These are phyloP conservation scores for Fusarium musae DNA, from an alignment of 2,329 filamentous ascomycete genomes.

Conservation along the genomic window DNA sequence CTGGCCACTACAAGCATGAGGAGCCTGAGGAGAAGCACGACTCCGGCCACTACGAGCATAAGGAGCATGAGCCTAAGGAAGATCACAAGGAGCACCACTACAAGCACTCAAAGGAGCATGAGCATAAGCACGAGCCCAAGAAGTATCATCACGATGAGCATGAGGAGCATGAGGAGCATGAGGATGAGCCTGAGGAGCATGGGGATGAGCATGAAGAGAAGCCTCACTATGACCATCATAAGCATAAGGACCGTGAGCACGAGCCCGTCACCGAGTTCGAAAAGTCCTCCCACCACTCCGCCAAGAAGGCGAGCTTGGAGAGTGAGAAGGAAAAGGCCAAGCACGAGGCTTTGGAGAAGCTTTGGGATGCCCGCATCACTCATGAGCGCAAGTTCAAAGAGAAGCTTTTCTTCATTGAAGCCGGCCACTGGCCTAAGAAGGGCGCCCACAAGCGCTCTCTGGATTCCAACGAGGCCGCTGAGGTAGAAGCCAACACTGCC, in stretches of 20 bases:
- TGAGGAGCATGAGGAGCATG: not conserved
- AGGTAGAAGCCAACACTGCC: constrained; percentile 3
- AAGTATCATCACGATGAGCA: not conserved
- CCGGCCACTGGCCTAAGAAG: not conserved
- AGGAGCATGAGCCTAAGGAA: not conserved
- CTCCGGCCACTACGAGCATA: not conserved
- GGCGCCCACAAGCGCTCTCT: constrained; percentile 7
- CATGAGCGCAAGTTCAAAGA: not conserved
- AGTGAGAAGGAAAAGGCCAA: not conserved
- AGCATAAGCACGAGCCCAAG: not conserved
- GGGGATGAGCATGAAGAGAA: not conserved
- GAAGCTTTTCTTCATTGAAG: not conserved
- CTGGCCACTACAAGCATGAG: not conserved
- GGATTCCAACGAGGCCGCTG: not conserved
- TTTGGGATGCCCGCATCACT: not conserved
- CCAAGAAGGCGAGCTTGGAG: not conserved
- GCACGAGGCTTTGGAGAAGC: not conserved
- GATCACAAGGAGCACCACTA: not conserved
- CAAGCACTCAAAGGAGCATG: not conserved
- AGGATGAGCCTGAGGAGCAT: not conserved
- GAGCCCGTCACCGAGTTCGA: not conserved
- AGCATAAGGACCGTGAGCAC: not conserved
- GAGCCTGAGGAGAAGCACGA: not conserved
- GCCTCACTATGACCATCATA: not conserved
- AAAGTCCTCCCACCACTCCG: not conserved